phyloP scores from a whole-genome alignment of 345 rosid species.

The Dipteronia dyeriana region DNA sequence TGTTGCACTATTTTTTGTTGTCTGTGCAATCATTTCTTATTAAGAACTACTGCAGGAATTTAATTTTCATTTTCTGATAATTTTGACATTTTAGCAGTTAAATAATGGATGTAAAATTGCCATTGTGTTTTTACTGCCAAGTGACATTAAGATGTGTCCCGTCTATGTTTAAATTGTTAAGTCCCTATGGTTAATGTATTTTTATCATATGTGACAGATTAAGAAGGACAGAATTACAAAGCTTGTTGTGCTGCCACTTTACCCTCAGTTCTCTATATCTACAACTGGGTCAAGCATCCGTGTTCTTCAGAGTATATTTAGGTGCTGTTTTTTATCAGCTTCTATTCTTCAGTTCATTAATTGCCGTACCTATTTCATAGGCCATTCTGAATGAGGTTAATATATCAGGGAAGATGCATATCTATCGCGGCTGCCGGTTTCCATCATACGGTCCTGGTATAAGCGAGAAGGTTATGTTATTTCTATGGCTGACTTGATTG shows the following conservation, averaged over 20 bases:
- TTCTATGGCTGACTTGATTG: constrained; percentile 88
- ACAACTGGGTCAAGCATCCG: constrained; percentile 95
- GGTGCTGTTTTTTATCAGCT: constrained; percentile 38
- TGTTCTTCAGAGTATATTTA: constrained; percentile 66
- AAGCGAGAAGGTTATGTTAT: constrained; percentile 78
- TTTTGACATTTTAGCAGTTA: not conserved
- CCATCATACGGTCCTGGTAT: constrained; percentile 84
- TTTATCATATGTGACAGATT: constrained; percentile 45
- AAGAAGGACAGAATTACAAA: constrained; percentile 74
- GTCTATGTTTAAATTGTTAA: not conserved
- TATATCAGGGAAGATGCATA: constrained; percentile 69
- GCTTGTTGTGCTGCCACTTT: constrained; percentile 94
- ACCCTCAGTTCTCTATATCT: constrained; percentile 93
- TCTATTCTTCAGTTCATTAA: not conserved
- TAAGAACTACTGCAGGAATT: not conserved
- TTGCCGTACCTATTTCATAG: not conserved
- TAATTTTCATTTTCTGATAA: not conserved
- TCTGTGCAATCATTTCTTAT: not conserved
- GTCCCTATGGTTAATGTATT: constrained; percentile 3
- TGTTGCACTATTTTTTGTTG: not conserved
- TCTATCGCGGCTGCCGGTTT: constrained; percentile 74
- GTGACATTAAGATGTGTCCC: not conserved
- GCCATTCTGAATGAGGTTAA: constrained; percentile 24
- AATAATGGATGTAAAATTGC: not conserved
- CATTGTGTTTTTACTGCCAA: not conserved